Base-by-base conservation (phyloP, 2,329 filamentous ascomycete genomes). In the Diaporthe sp. region DNA sequence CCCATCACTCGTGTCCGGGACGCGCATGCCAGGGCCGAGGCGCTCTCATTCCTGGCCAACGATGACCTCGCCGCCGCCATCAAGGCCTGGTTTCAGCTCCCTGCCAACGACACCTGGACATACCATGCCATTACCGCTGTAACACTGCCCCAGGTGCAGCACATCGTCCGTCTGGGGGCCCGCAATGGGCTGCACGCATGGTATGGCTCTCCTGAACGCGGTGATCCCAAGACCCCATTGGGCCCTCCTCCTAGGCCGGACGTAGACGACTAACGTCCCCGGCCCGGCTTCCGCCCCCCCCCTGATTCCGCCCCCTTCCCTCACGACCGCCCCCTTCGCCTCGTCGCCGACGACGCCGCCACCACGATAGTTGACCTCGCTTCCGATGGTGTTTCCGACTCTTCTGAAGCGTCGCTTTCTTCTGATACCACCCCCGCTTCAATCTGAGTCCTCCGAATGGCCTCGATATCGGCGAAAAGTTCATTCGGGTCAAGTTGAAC, bases 231-330 rank as follows among this genome's bases (percentile, higher is more conserved):
- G 15, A 27, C 63, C 59, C 77, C 85, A 81, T 13, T 51, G 42
- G 56, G 22, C 44, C 53, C 69, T 83, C 83, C 79, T 81, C 83
- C 88, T 1, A 82, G 82, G 58, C 77, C 86, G 71, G 93, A 95
- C 78, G 88, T 93, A 73, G 86, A 88, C 56, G 89, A 92, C 25
- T 95, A n/a, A n/a, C n/a, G n/a, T n/a, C n/a, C n/a, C n/a, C n/a
- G n/a, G n/a, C n/a, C n/a, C n/a, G n/a, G n/a, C n/a, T n/a, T n/a
- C n/a, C n/a, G n/a, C n/a, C n/a, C n/a, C n/a, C n/a, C n/a, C n/a
- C n/a, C n/a, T n/a, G n/a, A n/a, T n/a, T n/a, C n/a, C n/a, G n/a
- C n/a, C n/a, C n/a, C n/a, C n/a, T n/a, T n/a, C n/a, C n/a, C n/a
- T n/a, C n/a, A n/a, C n/a, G n/a, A n/a, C n/a, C n/a, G n/a, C n/a